Base-by-base conservation (phyloP, 352 stramenopile genomes). In the Phytophthora crassamura region DNA sequence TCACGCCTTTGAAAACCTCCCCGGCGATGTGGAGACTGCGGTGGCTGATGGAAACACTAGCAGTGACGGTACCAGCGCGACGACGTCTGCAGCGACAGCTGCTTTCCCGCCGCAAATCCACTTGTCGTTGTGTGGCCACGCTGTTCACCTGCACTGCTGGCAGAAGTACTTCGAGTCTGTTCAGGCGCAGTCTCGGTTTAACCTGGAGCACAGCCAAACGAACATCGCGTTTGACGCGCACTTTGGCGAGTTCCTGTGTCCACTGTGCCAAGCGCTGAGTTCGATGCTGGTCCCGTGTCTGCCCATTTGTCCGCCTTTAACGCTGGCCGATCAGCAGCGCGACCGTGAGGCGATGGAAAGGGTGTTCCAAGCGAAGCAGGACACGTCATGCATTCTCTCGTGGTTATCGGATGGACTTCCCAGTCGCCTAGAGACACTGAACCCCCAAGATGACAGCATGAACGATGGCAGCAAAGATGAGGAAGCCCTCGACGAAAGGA, bases 241-340 rank as follows among this genome's bases (percentile, higher is more conserved):
- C 38, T 85, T 86, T 43, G 82, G 86, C 11, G 91, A 98, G 67
- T 97, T 97, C 50, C 72, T 97, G 12, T 98, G 92, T 43, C 92
- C 92, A 5, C 66, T 98, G 14, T 98, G 92, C 54, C 95, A 98
- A 61, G 78, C 80, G 12, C 77, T 98, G 14, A 96, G 88, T 62
- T 97, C 94, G n/a, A 92, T 95, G 71, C 73, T 97, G 2, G 77
- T 98, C 30, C 91, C 91, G 10, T 89, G 91, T 50, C 56, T 97
- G 5, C 72, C 81, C 0, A 71, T 89, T 40, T 88, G 74, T 56
- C 59, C 65, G n/a, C 70, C 78, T 7, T 60, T 91, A 28, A 90
- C 83, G 28, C 71, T 78, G 7, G 71, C 77, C 35, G 82, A 91
- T 36, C 83, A 82, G 20, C 70, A 89, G 32, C 69, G 69, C 1